phyloP scores from a whole-genome alignment of 1,284 basidiomycete genomes.

The Mycena sp. region DNA sequence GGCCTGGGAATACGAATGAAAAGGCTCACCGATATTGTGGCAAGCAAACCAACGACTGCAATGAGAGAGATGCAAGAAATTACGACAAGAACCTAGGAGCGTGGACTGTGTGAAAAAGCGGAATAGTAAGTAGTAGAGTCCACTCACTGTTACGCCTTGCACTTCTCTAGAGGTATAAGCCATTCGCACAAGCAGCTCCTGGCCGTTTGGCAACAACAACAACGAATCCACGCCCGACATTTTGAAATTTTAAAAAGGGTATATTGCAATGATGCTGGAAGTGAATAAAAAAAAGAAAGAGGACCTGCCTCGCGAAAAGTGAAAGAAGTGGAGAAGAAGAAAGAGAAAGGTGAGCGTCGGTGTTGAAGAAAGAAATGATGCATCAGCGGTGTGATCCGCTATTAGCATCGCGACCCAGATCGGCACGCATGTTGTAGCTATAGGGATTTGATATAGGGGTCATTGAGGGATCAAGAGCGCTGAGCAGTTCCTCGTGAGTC shows the following conservation, averaged over 20 bases:
- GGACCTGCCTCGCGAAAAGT: constrained; percentile 36
- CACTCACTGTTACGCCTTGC: constrained; percentile 38
- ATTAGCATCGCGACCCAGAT: too few relatives aligned
- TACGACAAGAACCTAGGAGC: constrained; percentile 44
- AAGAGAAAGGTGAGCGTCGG: too few relatives aligned
- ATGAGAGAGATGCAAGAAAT: constrained; percentile 48
- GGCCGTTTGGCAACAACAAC: constrained; percentile 29
- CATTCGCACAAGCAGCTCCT: constrained; percentile 25
- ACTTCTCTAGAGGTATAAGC: constrained; percentile 35
- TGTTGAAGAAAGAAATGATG: too few relatives aligned
- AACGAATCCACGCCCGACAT: constrained; percentile 19
- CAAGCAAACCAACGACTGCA: constrained; percentile 45
- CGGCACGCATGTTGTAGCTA: too few relatives aligned
- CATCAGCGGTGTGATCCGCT: too few relatives aligned
- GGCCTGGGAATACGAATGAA: neutral
- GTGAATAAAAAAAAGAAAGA: constrained; percentile 9
- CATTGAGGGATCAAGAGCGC: too few relatives aligned
- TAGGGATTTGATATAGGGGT: too few relatives aligned
- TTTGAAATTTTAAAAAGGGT: constrained; percentile 1
- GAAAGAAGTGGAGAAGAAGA: constrained; percentile 3
- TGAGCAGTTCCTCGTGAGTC: too few relatives aligned
- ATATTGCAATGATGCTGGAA: constrained; percentile 1
- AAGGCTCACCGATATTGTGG: constrained; percentile 44
- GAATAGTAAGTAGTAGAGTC: neutral
- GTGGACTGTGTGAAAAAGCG: too few relatives aligned